These are phyloP conservation scores for Nakazawaea holstii DNA, from an alignment of 805 yeast genomes.

Conservation along the genomic window DNA sequence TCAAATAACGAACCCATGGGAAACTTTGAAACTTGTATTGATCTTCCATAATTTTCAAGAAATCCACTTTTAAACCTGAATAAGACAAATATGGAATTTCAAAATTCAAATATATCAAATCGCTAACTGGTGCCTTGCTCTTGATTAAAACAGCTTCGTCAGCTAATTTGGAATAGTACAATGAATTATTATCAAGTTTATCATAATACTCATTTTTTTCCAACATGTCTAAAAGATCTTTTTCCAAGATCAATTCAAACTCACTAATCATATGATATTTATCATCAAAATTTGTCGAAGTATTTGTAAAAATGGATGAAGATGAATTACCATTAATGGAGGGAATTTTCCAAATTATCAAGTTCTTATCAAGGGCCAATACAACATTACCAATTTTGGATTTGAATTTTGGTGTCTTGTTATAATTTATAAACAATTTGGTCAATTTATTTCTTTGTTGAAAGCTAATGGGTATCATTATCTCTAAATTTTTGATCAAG, in stretches of 20 bases:
- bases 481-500: slow-evolving; percentile 52
- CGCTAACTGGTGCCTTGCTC: slow-evolving; percentile 21
- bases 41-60: slow-evolving; percentile 60
- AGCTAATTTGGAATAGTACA: slow-evolving; percentile 24
- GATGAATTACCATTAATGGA: slow-evolving; percentile 52
- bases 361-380: slow-evolving; percentile 65
- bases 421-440: slow-evolving; percentile 31
- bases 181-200: slow-evolving; percentile 27
- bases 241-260: slow-evolving; percentile 21
- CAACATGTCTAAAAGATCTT: slow-evolving; percentile 14
- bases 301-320: slow-evolving; percentile 12
- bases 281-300: slow-evolving; percentile 9
- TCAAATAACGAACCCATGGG: slow-evolving; percentile 72
- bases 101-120: slow-evolving; percentile 45
- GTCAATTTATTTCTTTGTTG: slow-evolving; percentile 6
- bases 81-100: slow-evolving; percentile 60
- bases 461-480: slow-evolving; percentile 52
- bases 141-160: slow-evolving; percentile 27
- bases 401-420: slow-evolving; percentile 57
- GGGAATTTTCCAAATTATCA: slow-evolving; percentile 68
- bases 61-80: slow-evolving; percentile 63
- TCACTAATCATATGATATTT: slow-evolving; percentile 25
- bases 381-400: slow-evolving; percentile 67
- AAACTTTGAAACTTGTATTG: slow-evolving; percentile 55
- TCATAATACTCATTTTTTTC: slow-evolving; percentile 18